Evolutionary conservation across 1,139 yeast species (phyloP).

Genomic region (Hyphopichia wangnamkhiaoensis): DNA sequence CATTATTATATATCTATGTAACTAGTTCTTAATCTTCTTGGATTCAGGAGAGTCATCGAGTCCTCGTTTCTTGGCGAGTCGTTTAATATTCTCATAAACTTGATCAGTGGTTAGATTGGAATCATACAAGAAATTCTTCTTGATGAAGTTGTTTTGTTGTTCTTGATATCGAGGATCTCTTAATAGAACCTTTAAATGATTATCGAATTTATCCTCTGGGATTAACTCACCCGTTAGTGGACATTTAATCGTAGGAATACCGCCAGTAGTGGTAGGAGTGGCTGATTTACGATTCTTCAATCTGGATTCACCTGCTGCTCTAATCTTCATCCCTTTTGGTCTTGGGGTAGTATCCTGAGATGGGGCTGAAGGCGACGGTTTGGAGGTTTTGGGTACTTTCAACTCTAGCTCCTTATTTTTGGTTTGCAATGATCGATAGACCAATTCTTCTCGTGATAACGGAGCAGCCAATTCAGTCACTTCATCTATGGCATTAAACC

Average conservation of each 20-base stretch:
- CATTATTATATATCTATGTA: background rate
- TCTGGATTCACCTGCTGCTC: slow-evolving; percentile 70
- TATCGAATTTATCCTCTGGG: slow-evolving; percentile 71
- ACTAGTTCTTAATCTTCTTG: background rate
- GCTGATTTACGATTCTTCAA: slow-evolving; percentile 29
- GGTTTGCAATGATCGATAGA: slow-evolving; percentile 58
- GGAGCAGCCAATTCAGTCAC: slow-evolving; percentile 65
- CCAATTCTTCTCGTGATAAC: slow-evolving; percentile 56
- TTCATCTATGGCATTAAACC: slow-evolving; percentile 66
- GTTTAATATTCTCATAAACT: slow-evolving; percentile 73
- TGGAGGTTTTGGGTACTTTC: no score
- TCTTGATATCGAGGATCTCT: slow-evolving; percentile 79
- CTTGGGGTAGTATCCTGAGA: slow-evolving; percentile 7
- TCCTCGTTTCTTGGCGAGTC: slow-evolving; percentile 47
- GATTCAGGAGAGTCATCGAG: slow-evolving; percentile 5
- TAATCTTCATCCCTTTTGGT: slow-evolving; percentile 62
- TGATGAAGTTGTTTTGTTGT: slow-evolving; percentile 65
- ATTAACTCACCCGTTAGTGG: slow-evolving; percentile 73
- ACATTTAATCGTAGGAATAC: slow-evolving; percentile 56
- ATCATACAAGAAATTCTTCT: slow-evolving; percentile 56
- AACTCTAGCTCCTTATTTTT: slow-evolving; percentile 15
- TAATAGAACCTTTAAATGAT: slow-evolving; percentile 69
- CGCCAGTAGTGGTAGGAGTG: slow-evolving; percentile 21
- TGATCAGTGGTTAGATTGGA: slow-evolving; percentile 69
- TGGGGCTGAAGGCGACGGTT: no score